Evolutionary conservation across 2,329 filamentous ascomycete genomes (phyloP).

Genomic region (Elsinoe arachidis): DNA sequence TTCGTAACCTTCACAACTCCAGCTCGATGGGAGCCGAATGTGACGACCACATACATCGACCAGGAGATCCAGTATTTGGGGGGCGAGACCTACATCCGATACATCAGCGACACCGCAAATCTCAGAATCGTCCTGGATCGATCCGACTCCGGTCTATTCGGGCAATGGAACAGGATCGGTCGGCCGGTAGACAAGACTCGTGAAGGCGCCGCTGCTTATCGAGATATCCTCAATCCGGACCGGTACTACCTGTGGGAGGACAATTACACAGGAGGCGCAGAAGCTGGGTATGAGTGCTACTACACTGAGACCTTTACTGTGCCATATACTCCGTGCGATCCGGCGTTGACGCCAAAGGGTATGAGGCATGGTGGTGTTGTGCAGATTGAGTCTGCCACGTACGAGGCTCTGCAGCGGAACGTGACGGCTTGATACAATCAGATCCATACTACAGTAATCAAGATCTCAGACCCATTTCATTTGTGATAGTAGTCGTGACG

Average conservation of each 20-base stretch:
- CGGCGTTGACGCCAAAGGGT: background rate
- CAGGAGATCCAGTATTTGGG: slow-evolving; percentile 46
- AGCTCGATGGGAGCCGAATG: slow-evolving; percentile 41
- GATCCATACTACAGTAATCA: too few species aligned
- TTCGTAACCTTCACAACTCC: slow-evolving; percentile 46
- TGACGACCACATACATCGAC: slow-evolving; percentile 44
- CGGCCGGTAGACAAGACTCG: background rate
- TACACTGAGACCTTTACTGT: background rate
- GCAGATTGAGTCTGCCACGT: background rate
- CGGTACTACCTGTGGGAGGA: slow-evolving; percentile 5
- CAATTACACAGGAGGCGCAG: background rate
- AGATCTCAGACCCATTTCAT: background rate
- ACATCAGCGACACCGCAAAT: slow-evolving; percentile 47
- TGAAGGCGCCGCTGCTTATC: background rate
- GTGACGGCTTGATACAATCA: background rate
- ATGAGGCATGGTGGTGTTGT: slow-evolving; percentile 4
- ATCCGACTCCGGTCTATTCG: slow-evolving; percentile 42
- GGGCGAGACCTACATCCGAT: slow-evolving; percentile 36
- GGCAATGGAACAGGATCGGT: slow-evolving; percentile 35
- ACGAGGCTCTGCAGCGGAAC: background rate
- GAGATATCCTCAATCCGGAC: background rate
- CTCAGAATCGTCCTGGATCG: slow-evolving; percentile 46
- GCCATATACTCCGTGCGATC: background rate
- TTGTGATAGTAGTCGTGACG: too few species aligned
- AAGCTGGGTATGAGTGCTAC: slow-evolving; percentile 1